Percentiles rank a stretch among this genome's conserved stretches.
Conservation (phyloP, 148 eudicot species). For the Camellia sinensis region DNA sequence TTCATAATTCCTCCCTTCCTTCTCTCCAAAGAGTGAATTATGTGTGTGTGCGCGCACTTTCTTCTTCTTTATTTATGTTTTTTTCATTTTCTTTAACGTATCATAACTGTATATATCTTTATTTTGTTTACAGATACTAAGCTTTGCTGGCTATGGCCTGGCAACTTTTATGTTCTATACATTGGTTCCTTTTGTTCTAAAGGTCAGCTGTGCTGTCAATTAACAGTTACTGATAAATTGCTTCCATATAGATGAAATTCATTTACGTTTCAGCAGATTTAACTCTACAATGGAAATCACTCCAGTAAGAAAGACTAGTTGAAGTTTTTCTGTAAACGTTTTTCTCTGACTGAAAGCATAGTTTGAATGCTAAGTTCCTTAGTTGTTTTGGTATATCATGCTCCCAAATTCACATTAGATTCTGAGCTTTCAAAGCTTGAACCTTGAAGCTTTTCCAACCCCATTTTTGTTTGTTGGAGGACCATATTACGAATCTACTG, state of each 20-base stretch:
- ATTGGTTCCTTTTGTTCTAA: constrained; percentile 55
- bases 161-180: constrained; percentile 59
- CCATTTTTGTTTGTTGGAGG: not conserved
- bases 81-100: not conserved
- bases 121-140: constrained; percentile 46
- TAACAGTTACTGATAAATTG: not conserved
- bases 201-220: constrained; percentile 44
- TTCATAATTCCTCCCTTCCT: not conserved
- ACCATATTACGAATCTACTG: not conserved
- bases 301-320: not conserved
- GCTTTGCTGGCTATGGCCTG: constrained; percentile 56
- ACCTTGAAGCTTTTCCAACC: not conserved
- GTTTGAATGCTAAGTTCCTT: not conserved
- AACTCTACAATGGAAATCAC: not conserved
- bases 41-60: not conserved
- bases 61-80: not conserved
- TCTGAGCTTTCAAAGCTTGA: not conserved
- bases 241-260: not conserved
- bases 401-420: not conserved
- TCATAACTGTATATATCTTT: not conserved
- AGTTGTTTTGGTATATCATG: not conserved
- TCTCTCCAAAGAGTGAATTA: not conserved
- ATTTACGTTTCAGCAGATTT: not conserved
- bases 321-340: not conserved
- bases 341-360: not conserved